Base-by-base conservation (phyloP, 805 yeast genomes). In the Sugiyamaella americana region DNA sequence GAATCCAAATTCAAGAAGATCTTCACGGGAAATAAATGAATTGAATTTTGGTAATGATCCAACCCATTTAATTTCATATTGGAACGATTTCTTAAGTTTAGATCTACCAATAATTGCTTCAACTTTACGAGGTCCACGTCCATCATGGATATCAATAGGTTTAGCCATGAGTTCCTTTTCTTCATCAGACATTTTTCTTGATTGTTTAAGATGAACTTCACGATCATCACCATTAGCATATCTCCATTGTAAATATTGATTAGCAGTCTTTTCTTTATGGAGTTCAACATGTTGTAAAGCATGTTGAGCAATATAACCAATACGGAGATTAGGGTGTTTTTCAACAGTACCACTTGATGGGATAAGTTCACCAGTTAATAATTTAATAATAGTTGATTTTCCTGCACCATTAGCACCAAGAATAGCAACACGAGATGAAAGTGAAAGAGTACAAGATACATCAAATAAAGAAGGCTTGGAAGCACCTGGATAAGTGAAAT, bases 381-480 rank as follows among this genome's bases (percentile, higher is more conserved):
- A 73, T 68, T 91, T 91, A 69, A 93, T 91, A 61, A 93, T 76
- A 16, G 98, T 91, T 10, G 97, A 87, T 67, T 91, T 91, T 72
- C 98, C 98, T 44, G 98, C 98, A 75, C 98, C 98, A 66, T 91
- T 91, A 52, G 98, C 97, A 47, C 98, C 98, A 48, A 93, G 70
- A 59, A 93, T 81, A 40, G 98, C 98, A 53, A 91, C 96, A 71
- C 98, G 82, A 29, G 98, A 91, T n/a, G 96, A 86, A 55, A 91
- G 73, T 2, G 96, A 85, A 50, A 93, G 74, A n/a, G 96, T 84
- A 68, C 95, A 86, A 1, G 95, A 83, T 34, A 88, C 93, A 61
- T 85, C 62, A 24, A 66, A 62, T 58, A 91, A 72, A 2, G 95
- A 86, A 29, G 96, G 95, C 63, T 86, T 85, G 17, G 78, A 67